Conservation (phyloP, 73 alveolate species). For the Breviolum minutum region DNA sequence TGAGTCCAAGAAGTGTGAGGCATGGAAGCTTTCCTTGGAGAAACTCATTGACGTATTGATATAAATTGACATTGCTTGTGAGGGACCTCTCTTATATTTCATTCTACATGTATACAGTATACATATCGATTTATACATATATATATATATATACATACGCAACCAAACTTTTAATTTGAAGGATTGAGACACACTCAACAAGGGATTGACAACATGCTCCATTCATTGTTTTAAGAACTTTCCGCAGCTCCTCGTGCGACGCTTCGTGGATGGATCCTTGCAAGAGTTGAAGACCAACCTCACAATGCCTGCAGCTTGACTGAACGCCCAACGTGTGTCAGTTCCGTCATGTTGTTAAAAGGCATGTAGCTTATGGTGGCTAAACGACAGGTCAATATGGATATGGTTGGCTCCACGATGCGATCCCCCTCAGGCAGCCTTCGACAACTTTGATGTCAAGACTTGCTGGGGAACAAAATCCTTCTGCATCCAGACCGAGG, state of each 20-base stretch:
- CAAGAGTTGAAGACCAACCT: constrained; percentile 36
- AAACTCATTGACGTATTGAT: too few species aligned
- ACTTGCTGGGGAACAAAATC: constrained; percentile 28
- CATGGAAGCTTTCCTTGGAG: neutral
- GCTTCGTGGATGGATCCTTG: constrained; percentile 36
- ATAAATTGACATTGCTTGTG: too few species aligned
- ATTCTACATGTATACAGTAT: too few species aligned
- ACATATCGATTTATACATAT: too few species aligned
- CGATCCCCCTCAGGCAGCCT: constrained; percentile 18
- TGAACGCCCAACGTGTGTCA: neutral
- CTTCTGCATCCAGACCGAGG: constrained; percentile 86
- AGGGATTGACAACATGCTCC: too few species aligned
- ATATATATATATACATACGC: too few species aligned
- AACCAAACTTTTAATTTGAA: too few species aligned
- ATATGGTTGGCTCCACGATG: too few species aligned
- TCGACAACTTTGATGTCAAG: constrained; percentile 54
- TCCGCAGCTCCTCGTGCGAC: constrained; percentile 25
- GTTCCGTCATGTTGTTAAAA: neutral
- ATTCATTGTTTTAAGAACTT: too few species aligned
- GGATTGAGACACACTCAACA: too few species aligned
- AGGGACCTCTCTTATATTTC: too few species aligned
- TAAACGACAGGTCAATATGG: neutral
- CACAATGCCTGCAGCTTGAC: constrained; percentile 40
- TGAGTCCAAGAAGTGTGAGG: constrained; percentile 90
- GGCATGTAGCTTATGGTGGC: too few species aligned